These are phyloP conservation scores for Peronospora farinosa DNA, from an alignment of 352 stramenopile species.

Conservation along the genomic window DNA sequence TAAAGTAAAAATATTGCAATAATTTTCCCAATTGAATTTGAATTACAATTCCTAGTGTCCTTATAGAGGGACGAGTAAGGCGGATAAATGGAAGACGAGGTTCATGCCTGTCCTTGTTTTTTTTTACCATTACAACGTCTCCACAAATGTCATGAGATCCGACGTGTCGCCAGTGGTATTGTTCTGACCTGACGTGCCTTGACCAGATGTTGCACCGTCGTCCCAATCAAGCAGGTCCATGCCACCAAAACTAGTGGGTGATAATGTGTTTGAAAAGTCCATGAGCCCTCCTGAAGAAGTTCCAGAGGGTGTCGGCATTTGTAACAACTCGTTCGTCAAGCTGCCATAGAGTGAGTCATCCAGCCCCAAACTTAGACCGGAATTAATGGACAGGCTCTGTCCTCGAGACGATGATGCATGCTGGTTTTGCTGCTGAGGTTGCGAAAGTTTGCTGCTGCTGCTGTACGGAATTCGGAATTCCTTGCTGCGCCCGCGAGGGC, in stretches of 20 bases:
- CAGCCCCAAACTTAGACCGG: constrained; percentile 40
- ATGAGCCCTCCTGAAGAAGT: constrained; percentile 43
- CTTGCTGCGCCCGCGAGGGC: constrained; percentile 23
- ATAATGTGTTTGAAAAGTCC: constrained; percentile 61
- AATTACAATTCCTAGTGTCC: constrained; percentile 18
- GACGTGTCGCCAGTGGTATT: constrained; percentile 33
- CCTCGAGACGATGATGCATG: constrained; percentile 22
- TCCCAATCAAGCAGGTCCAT: constrained; percentile 51
- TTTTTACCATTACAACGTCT: constrained; percentile 32
- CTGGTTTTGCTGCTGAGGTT: constrained; percentile 25
- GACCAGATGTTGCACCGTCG: constrained; percentile 15
- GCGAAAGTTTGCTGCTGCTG: constrained; percentile 20
- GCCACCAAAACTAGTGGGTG: constrained; percentile 50
- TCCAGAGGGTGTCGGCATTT: constrained; percentile 46
- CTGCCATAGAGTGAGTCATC: constrained; percentile 57
- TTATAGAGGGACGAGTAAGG: no score
- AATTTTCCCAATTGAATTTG: constrained; percentile 10
- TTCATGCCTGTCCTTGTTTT: constrained; percentile 2
- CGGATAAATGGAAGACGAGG: no score
- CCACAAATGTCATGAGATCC: constrained; percentile 72
- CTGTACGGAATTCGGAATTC: constrained; percentile 22
- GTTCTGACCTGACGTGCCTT: constrained; percentile 14
- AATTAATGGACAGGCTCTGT: constrained; percentile 45
- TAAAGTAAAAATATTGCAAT: neutral
- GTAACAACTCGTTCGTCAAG: constrained; percentile 49